Percentiles rank a stretch among this genome's conserved stretches.
phyloP scores from a whole-genome alignment of 306 rosid genomes.

The Rosa multiflora region DNA sequence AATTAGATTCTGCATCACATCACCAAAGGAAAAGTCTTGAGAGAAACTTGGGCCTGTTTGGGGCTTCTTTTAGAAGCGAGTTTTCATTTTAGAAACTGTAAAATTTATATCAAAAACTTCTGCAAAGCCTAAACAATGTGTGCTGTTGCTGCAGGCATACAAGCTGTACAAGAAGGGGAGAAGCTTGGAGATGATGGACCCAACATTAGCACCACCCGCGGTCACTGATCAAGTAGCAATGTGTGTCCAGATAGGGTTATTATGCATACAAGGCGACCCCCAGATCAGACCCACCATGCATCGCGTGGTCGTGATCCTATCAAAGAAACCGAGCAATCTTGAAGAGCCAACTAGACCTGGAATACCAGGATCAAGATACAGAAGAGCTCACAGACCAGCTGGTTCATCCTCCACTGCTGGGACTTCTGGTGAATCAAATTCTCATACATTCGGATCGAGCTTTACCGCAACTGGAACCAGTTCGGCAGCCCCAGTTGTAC shows the following conservation, averaged over 20 bases:
- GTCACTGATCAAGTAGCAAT: constrained; percentile 56
- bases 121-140: background rate
- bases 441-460: constrained; percentile 45
- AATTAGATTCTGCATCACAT: background rate
- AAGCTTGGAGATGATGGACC: constrained; percentile 70
- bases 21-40: constrained; percentile 7
- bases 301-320: constrained; percentile 70
- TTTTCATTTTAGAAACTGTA: background rate
- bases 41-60: background rate
- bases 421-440: constrained; percentile 45
- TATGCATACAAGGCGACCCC: constrained; percentile 70
- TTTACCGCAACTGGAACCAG: constrained; percentile 34
- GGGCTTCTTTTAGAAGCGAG: background rate
- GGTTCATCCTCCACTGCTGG: constrained; percentile 51
- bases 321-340: constrained; percentile 63
- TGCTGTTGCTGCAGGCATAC: constrained; percentile 55
- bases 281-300: constrained; percentile 71
- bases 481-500: constrained; percentile 26
- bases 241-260: constrained; percentile 50
- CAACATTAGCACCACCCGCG: constrained; percentile 47
- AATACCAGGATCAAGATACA: constrained; percentile 58
- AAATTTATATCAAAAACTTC: background rate
- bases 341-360: constrained; percentile 84
- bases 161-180: constrained; percentile 79
- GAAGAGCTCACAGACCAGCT: constrained; percentile 45